Conservation (phyloP, 108 stramenopile species). For the Asterionellopsis glacialis region DNA sequence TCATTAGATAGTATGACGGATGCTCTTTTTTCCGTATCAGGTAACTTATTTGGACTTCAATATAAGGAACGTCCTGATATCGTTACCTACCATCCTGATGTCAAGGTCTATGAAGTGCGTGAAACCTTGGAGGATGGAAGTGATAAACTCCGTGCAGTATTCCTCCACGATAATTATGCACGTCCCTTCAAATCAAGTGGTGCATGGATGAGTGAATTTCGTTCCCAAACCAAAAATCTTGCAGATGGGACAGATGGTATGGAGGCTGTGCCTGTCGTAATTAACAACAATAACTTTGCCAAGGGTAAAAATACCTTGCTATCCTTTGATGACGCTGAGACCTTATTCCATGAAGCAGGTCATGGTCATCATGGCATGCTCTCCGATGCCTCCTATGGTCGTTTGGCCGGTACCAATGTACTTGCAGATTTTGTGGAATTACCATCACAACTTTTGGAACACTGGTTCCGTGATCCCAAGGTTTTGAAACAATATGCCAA, state of each 20-base stretch:
- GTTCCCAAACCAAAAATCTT: constrained; percentile 69
- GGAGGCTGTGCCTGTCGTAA: constrained; percentile 60
- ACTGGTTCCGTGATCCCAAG: constrained; percentile 61
- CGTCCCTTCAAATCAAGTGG: constrained; percentile 57
- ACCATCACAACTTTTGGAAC: constrained; percentile 76
- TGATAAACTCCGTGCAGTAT: constrained; percentile 56
- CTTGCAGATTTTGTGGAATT: constrained; percentile 73
- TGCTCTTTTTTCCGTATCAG: constrained; percentile 66
- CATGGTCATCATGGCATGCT: constrained; percentile 80
- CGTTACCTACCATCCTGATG: constrained; percentile 62
- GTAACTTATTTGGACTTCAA: constrained; percentile 65
- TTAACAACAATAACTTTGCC: constrained; percentile 81
- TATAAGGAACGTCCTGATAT: constrained; percentile 53
- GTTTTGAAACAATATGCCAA: constrained; percentile 60
- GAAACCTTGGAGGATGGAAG: constrained; percentile 15
- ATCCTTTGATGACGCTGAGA: constrained; percentile 55
- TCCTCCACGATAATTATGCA: constrained; percentile 76
- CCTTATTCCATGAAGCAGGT: constrained; percentile 56
- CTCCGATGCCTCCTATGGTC: constrained; percentile 55
- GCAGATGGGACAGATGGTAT: constrained; percentile 32
- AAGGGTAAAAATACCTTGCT: constrained; percentile 53
- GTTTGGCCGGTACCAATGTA: constrained; percentile 66
- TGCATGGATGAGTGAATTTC: constrained; percentile 82
- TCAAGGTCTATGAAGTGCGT: constrained; percentile 70
- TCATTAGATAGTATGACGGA: constrained; percentile 53